phyloP scores from a whole-genome alignment of 2,329 filamentous ascomycete species.

The Passalora sequoiae region DNA sequence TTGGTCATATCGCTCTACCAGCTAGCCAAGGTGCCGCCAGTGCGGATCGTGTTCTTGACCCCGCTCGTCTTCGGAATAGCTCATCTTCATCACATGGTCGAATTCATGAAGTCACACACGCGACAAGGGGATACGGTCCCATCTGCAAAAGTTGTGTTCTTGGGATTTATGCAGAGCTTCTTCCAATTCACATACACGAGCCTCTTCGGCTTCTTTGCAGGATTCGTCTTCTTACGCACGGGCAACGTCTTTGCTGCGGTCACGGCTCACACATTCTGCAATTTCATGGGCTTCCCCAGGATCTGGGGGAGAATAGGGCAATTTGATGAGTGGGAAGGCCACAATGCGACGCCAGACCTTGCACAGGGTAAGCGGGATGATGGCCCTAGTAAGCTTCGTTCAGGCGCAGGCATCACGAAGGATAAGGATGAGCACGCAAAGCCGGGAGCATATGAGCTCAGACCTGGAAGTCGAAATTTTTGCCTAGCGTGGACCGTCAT shows the following conservation, averaged over 20 bases:
- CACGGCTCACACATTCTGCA: constrained; percentile 81
- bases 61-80: constrained; percentile 89
- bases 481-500: constrained; percentile 61
- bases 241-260: constrained; percentile 74
- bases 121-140: constrained; percentile 42
- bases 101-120: constrained; percentile 73
- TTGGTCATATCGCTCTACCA: constrained; percentile 79
- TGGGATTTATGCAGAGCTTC: constrained; percentile 59
- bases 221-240: constrained; percentile 80
- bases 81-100: constrained; percentile 93
- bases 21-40: constrained; percentile 54
- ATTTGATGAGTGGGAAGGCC: constrained; percentile 39
- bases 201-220: constrained; percentile 87
- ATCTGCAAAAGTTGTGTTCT: constrained; percentile 22
- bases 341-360: constrained; percentile 28
- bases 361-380: constrained; percentile 29
- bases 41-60: constrained; percentile 68
- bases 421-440: constrained; percentile 36
- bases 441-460: constrained; percentile 26
- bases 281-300: constrained; percentile 81
- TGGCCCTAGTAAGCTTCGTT: constrained; percentile 11
- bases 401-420: constrained; percentile 18
- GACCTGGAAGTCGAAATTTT: constrained; percentile 30
- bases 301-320: constrained; percentile 70
- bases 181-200: constrained; percentile 89